Base-by-base conservation (phyloP, 2,329 filamentous ascomycete species). In the Neonectria faginata region DNA sequence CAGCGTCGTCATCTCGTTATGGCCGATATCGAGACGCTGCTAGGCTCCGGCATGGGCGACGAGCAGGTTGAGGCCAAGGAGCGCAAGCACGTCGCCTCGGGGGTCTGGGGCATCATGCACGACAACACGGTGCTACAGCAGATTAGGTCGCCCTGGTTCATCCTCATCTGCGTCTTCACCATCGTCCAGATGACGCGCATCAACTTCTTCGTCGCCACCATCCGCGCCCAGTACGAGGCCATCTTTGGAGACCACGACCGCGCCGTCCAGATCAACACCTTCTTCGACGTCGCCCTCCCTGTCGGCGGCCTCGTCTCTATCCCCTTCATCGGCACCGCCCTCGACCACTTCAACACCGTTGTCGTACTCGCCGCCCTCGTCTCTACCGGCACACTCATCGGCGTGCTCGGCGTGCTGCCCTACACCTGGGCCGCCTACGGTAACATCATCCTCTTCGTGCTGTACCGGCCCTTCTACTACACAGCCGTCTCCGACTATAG, bases 151-250 rank as follows among this genome's bases (percentile, higher is more conserved):
- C 91, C 91, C 0, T 97, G 93, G 93, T 97, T 96, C 77, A 82
- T 93, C 18, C 84, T 97, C 41, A 92, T 97, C 72, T 92, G 92
- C 5, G 79, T 93, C 20, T 95, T 97, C 77, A 97, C 93, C 5
- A 84, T 91, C 33, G 79, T 92, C 42, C 90, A 92, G 77, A 92
- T 92, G 89, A 90, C 89, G 2, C 86, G 91, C 31, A 97, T 97
- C 85, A 97, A 97, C 80, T 97, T 94, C 82, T 97, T 97, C 76
- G 92, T 97, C 57, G 93, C 94, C 3, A 97, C 94, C 2, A 90
- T 97, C 67, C 86, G 92, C 2, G 85, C 90, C 2, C 94, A 97
- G 77, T 97, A 97, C 79, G 86, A 89, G 48, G 90, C 89, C 71
- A 86, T 97, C 9, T 87, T 97, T 16, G 83, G 83, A 50, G 88